Percentiles rank a stretch among this genome's conserved stretches.
Conservation (phyloP, 2,329 filamentous ascomycete species). For the Penicillium sp. region DNA sequence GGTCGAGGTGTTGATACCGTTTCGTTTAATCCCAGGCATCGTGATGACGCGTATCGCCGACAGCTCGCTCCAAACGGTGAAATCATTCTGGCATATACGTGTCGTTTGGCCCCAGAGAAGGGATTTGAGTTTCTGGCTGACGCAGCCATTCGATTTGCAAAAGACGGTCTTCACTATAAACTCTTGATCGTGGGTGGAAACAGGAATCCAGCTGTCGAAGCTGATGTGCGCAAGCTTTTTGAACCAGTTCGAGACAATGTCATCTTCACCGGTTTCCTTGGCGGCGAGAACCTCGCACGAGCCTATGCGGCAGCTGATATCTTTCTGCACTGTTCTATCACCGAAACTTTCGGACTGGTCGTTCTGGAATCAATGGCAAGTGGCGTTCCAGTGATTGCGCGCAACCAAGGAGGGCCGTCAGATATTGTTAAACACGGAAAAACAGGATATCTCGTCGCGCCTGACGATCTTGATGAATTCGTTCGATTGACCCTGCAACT, state of each 20-base stretch:
- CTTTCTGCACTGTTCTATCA: slow-evolving; percentile 69
- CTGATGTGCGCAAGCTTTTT: slow-evolving; percentile 60
- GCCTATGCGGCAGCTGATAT: slow-evolving; percentile 65
- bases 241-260: slow-evolving; percentile 53
- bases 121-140: slow-evolving; percentile 65
- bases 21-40: slow-evolving; percentile 55
- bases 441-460: slow-evolving; percentile 59
- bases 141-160: slow-evolving; percentile 53
- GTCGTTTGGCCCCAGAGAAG: slow-evolving; percentile 66
- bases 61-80: slow-evolving; percentile 60
- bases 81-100: slow-evolving; percentile 63
- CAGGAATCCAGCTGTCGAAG: slow-evolving; percentile 59
- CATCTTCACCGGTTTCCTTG: slow-evolving; percentile 63
- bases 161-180: slow-evolving; percentile 56
- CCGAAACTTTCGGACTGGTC: slow-evolving; percentile 68
- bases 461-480: slow-evolving; percentile 58
- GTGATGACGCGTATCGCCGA: slow-evolving; percentile 50
- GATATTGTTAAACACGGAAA: slow-evolving; percentile 60
- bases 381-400: slow-evolving; percentile 64
- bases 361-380: slow-evolving; percentile 69
- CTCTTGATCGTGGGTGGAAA: slow-evolving; percentile 67
- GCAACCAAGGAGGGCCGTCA: slow-evolving; percentile 66
- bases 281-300: slow-evolving; percentile 58
- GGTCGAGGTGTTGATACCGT: slow-evolving; percentile 63
- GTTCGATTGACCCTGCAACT: slow-evolving; percentile 52